A percentile compares a stretch with the other conserved stretches of the same genome.
phyloP scores from a whole-genome alignment of 805 yeast species.

The Kodamaea restingae region DNA sequence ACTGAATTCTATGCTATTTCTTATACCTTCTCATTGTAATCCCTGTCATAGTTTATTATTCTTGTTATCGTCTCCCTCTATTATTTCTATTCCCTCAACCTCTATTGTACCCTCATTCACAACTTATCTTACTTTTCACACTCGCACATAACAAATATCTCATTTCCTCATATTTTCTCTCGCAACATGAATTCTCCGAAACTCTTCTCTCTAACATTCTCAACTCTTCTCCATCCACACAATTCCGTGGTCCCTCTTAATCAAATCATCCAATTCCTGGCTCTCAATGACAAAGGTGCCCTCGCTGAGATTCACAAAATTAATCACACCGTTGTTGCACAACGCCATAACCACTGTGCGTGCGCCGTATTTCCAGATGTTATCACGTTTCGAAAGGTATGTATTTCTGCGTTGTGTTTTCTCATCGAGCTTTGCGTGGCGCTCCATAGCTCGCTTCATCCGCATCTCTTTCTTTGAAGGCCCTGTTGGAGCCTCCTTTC shows the following conservation, averaged over 20 bases:
- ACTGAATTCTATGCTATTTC: too few species aligned
- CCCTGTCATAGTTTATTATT: too few species aligned
- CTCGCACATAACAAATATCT: too few species aligned
- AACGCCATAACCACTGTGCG: constrained; percentile 59
- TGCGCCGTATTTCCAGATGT: constrained; percentile 49
- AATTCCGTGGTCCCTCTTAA: constrained; percentile 19
- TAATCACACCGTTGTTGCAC: constrained; percentile 71
- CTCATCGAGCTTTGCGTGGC: constrained; percentile 23
- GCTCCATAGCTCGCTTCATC: constrained; percentile 20
- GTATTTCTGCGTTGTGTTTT: constrained; percentile 21
- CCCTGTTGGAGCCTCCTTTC: constrained; percentile 4
- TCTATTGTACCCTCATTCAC: too few species aligned
- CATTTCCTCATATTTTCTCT: too few species aligned
- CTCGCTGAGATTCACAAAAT: constrained; percentile 53
- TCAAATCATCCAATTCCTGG: constrained; percentile 15
- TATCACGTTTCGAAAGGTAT: constrained; percentile 31
- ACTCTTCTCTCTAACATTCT: neutral
- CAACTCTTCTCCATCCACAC: constrained; percentile 8
- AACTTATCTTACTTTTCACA: too few species aligned
- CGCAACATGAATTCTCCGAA: too few species aligned
- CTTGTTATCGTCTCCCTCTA: too few species aligned
- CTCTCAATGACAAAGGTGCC: constrained; percentile 42
- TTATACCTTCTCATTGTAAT: too few species aligned
- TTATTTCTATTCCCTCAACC: too few species aligned
- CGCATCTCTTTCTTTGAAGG: constrained; percentile 26